A percentile compares a stretch with the other conserved stretches of the same genome.
These are phyloP conservation scores for Tilletia indica DNA, from an alignment of 1,284 basidiomycete species.

Conservation along the genomic window DNA sequence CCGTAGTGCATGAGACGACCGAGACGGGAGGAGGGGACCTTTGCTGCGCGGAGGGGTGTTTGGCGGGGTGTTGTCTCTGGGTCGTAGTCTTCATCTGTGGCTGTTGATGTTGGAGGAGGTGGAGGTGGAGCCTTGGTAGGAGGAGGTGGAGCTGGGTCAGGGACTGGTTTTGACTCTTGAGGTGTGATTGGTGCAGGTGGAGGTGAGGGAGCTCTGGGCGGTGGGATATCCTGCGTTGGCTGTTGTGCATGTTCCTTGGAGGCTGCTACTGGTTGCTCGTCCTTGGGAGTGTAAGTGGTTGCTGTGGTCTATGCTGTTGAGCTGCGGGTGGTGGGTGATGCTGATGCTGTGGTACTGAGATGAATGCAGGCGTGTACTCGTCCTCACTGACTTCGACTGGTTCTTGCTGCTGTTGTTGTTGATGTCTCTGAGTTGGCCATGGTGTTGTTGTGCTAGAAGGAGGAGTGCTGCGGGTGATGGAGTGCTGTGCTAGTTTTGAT, in stretches of 20 bases:
- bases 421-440: constrained; percentile 12
- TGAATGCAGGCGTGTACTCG: not conserved
- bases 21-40: constrained; percentile 53
- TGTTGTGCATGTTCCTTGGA: not conserved
- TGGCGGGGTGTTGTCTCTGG: constrained; percentile 39
- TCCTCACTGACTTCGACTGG: not conserved
- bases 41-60: constrained; percentile 44
- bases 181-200: too few species aligned
- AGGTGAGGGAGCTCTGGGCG: not conserved
- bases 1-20: constrained; percentile 54
- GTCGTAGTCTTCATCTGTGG: constrained; percentile 46
- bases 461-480: not conserved
- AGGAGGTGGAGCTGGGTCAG: too few species aligned
- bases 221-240: not conserved
- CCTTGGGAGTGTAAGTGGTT: not conserved
- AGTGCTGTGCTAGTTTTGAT: constrained; percentile 6
- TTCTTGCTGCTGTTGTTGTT: not conserved
- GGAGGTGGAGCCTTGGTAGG: not conserved
- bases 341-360: not conserved
- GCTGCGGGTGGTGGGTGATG: not conserved
- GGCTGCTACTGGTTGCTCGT: not conserved
- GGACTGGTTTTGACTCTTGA: too few species aligned
- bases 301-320: too few species aligned
- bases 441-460: not conserved
- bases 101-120: not conserved